A percentile compares a stretch with the other conserved stretches of the same genome.
Evolutionary conservation across 2,329 filamentous ascomycete species (phyloP).

Genomic region (Rachicladosporium sp.): DNA sequence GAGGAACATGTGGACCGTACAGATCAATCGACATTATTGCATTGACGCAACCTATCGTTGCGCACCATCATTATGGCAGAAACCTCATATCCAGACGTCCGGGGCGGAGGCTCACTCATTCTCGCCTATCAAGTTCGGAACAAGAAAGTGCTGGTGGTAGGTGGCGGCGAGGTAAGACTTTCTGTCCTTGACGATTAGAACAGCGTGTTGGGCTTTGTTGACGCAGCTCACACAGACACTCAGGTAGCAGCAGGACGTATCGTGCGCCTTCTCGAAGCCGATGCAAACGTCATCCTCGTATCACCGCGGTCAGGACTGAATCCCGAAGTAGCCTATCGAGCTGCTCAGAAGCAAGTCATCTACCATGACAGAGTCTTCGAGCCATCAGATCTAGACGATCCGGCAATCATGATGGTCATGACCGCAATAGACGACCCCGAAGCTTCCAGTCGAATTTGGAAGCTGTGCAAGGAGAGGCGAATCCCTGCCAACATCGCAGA

Average conservation of each 20-base stretch:
- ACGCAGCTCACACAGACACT: constrained; percentile 12
- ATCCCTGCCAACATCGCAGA: constrained; percentile 94
- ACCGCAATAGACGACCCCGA: constrained; percentile 87
- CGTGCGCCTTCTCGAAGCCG: constrained; percentile 85
- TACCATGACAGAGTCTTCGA: constrained; percentile 77
- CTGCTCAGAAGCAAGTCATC: constrained; percentile 60
- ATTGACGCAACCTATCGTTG: constrained; percentile 1
- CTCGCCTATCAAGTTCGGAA: constrained; percentile 89
- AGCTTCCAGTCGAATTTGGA: constrained; percentile 85
- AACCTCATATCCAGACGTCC: constrained; percentile 56
- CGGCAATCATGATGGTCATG: constrained; percentile 66
- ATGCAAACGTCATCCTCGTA: constrained; percentile 78
- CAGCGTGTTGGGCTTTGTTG: constrained; percentile 5
- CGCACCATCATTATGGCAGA: not conserved
- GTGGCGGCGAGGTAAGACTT: constrained; percentile 70
- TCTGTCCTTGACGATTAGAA: not conserved
- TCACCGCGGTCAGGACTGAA: constrained; percentile 71
- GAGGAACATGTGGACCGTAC: no score
- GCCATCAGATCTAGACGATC: constrained; percentile 69
- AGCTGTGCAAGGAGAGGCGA: constrained; percentile 71
- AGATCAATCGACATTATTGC: no score
- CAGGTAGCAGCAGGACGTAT: constrained; percentile 94
- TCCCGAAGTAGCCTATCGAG: constrained; percentile 73
- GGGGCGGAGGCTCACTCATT: constrained; percentile 86
- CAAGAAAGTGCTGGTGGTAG: constrained; percentile 83